Base-by-base conservation (phyloP, 2,329 filamentous ascomycete genomes). In the Tolypocladium album region DNA sequence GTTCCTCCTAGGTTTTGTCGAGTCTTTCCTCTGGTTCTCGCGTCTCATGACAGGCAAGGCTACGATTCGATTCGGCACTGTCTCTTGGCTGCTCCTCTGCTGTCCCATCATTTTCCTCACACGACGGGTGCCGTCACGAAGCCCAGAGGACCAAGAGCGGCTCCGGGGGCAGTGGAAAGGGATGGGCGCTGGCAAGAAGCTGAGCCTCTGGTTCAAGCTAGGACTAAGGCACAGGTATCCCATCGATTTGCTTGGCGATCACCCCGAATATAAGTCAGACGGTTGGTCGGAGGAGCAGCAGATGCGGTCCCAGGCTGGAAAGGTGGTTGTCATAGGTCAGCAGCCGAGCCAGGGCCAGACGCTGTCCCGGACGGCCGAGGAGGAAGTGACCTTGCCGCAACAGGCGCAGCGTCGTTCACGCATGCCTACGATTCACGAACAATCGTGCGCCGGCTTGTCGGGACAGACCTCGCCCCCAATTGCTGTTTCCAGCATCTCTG, bases 1-100 rank as follows among this genome's bases (percentile, higher is more conserved):
- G 15, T 71, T 72, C 58, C 34, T 72, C 11, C 60, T 69, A 5
- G 69, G 70, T 36, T 71, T 69, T 60, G 9, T 69, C 27, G 69
- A 72, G 58, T 70, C 67, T 27, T 72, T 64, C 61, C 61, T 68
- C 55, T 72, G 71, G 70, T 72, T 70, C 63, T 63, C 64, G n/a
- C 61, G 67, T 24, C 59, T 72, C 57, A 72, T 72, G 69, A 61
- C 64, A 5, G 70, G 71, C 36, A 65, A 67, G 61, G 57, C 58
- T 53, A 62, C 70, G 9, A 62, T 71, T 17, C 65, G 69, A 20
- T 63, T 71, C 20, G 69, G 69, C 27, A 72, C 70, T 27, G 38
- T 70, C 27, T 66, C 59, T 61, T 73, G 71, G 70, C 67, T 68
- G 36, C 31, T 66, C 42, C 59, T 60, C n/a, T 60, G 56, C 31